These are phyloP conservation scores for Monosporascus sp. DNA, from an alignment of 2,329 filamentous ascomycete genomes.

Conservation along the genomic window DNA sequence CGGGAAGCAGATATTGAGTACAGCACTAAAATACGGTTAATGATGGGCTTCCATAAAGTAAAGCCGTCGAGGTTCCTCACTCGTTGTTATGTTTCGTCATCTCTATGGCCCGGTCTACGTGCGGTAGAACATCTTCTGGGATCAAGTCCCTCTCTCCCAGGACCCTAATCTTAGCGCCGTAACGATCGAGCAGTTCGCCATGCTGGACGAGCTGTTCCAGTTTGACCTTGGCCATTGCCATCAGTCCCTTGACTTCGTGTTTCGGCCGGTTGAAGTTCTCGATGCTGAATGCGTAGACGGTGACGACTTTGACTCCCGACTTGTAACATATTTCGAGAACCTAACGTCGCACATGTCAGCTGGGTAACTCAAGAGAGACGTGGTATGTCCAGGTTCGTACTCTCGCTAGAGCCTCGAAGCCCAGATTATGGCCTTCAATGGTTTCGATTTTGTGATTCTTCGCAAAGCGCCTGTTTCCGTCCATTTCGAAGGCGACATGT, in stretches of 20 bases:
- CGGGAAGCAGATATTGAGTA: constrained; percentile 93
- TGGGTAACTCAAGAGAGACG: not conserved
- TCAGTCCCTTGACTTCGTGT: constrained; percentile 92
- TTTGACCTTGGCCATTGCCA: constrained; percentile 97
- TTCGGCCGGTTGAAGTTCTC: constrained; percentile 98
- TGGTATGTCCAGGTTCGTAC: constrained; percentile 43
- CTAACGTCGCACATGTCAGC: constrained; percentile 35
- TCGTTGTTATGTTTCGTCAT: constrained; percentile 84
- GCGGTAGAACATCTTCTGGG: constrained; percentile 80
- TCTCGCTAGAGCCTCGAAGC: constrained; percentile 88
- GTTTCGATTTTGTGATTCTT: constrained; percentile 89
- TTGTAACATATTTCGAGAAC: constrained; percentile 98
- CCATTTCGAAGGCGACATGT: constrained; percentile 99
- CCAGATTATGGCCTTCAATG: constrained; percentile 90
- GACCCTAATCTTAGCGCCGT: constrained; percentile 81
- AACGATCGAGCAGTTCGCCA: constrained; percentile 86
- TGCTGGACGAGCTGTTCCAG: constrained; percentile 87
- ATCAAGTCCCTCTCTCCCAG: constrained; percentile 81
- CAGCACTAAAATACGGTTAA: constrained; percentile 34
- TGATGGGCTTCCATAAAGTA: not conserved
- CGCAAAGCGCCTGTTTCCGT: constrained; percentile 92
- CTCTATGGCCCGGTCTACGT: constrained; percentile 79
- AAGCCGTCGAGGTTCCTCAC: constrained; percentile 36
- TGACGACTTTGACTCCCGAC: constrained; percentile 91
- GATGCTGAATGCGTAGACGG: constrained; percentile 97